Base-by-base conservation (phyloP, 441 rosid species). In the Populus hybrid region DNA sequence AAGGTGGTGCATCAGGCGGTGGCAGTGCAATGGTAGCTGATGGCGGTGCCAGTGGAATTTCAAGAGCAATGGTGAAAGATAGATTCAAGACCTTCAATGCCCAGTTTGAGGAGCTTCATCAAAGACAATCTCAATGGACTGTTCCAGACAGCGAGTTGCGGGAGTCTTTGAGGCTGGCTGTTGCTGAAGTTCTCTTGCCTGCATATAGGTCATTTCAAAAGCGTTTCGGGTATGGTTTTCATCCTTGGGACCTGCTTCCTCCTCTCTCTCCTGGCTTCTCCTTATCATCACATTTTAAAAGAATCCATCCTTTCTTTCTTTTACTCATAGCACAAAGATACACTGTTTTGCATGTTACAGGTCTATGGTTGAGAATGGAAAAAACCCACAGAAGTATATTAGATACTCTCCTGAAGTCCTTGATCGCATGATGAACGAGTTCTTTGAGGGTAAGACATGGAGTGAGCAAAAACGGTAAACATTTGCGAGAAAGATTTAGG, bases 91-190 rank as follows among this genome's bases (percentile, higher is more conserved):
- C 93, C 66, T 95, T 95, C 85, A 95, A 91, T 78, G 64, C 73
- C 35, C 93, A 89, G 83, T 95, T 95, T 34, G 98, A 95, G 85
- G 97, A 95, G 85, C 83, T 91, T 84, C 93, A 95, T 81, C 91
- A 86, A 65, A 87, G 97, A 77, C 99, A 94, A 86, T 91, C 95
- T 42, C 99, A 95, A 71, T 94, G 99, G 99, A 91, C 94, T 6
- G 94, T 94, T 77, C 99, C 97, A 0, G 99, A 95, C 88, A 92
- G 97, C 10, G 98, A 95, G 80, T 77, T 92, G 78, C 92, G 98
- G 0, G 98, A 94, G 74, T 94, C 97, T 34, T 78, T 92, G 40
- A 89, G 97, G 77, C 97, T 95, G 6, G 97, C 98, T 32, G 99
- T 95, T 66, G 97, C 98, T 2, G 97, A 94, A 84, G 97, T 95